phyloP scores from a whole-genome alignment of 2,329 filamentous ascomycete species.

The Pezicula neosporulosa region DNA sequence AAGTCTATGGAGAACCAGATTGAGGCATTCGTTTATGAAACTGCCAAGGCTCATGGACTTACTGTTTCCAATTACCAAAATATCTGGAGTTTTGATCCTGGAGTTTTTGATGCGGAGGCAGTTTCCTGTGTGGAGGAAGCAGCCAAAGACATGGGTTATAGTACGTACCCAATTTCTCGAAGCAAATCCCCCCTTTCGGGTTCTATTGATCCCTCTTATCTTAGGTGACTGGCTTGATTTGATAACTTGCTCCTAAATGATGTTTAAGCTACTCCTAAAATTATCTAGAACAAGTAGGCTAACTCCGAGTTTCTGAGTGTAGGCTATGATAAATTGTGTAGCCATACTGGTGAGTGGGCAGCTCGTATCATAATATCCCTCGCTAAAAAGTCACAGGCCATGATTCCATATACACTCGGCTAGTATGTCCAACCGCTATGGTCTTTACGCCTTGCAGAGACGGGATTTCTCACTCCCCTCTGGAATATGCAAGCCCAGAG shows the following conservation, averaged over 20 bases:
- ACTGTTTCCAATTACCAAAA: slow-evolving; percentile 49
- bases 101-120: slow-evolving; percentile 19
- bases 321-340: slow-evolving; percentile 5
- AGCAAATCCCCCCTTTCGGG: no score
- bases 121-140: slow-evolving; percentile 56
- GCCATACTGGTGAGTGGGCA: slow-evolving; percentile 30
- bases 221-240: no score
- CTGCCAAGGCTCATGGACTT: slow-evolving; percentile 54
- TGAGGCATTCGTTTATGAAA: slow-evolving; percentile 50
- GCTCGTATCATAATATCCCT: background rate
- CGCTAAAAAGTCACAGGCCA: slow-evolving; percentile 17
- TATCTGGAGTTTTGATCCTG: slow-evolving; percentile 40
- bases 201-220: no score
- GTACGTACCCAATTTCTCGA: no score
- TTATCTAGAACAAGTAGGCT: no score
- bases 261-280: no score
- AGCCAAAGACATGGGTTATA: slow-evolving; percentile 40
- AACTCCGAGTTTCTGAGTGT: no score
- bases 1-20: slow-evolving; percentile 51
- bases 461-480: slow-evolving; percentile 58
- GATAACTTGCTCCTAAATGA: no score
- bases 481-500: slow-evolving; percentile 54
- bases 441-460: slow-evolving; percentile 61
- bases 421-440: slow-evolving; percentile 58
- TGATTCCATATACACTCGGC: slow-evolving; percentile 53